Evolutionary conservation across 352 stramenopile genomes (phyloP).

Genomic region (Phytopythium montanum): DNA sequence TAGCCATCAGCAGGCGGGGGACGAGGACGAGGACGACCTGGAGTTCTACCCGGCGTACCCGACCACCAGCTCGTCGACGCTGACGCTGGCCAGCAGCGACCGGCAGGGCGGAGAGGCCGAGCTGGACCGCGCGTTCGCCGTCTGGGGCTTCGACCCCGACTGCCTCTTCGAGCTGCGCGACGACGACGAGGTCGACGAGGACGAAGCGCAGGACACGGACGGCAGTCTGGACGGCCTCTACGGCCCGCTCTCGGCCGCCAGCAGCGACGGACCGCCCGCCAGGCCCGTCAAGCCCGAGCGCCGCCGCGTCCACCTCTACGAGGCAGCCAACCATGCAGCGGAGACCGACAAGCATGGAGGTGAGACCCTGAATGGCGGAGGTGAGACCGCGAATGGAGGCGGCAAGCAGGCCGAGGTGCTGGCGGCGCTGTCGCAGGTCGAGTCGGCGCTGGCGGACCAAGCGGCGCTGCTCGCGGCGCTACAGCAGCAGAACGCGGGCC

Average conservation of each 20-base stretch:
- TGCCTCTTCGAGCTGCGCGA: slow-evolving; percentile 32
- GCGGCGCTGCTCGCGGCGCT: slow-evolving; percentile 36
- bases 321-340: neutral
- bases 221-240: slow-evolving; percentile 5
- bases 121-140: slow-evolving; percentile 16
- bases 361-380: too few relatives aligned
- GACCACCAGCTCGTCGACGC: slow-evolving; percentile 11
- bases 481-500: neutral
- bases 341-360: too few relatives aligned
- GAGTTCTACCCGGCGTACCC: slow-evolving; percentile 36
- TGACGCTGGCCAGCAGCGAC: slow-evolving; percentile 11
- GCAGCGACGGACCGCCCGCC: neutral
- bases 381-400: neutral
- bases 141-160: slow-evolving; percentile 24
- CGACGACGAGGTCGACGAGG: slow-evolving; percentile 15
- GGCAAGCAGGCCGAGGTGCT: slow-evolving; percentile 7
- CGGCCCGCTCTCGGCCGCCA: neutral
- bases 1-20: slow-evolving; percentile 2
- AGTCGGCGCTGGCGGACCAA: slow-evolving; percentile 53
- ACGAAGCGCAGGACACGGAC: neutral
- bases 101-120: slow-evolving; percentile 6
- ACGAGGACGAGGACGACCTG: slow-evolving; percentile 31
- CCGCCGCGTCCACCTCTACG: neutral
- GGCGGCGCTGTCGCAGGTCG: slow-evolving; percentile 34
- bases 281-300: neutral